phyloP scores from a whole-genome alignment of 805 yeast genomes.

The Barnettozyma vustinii region DNA sequence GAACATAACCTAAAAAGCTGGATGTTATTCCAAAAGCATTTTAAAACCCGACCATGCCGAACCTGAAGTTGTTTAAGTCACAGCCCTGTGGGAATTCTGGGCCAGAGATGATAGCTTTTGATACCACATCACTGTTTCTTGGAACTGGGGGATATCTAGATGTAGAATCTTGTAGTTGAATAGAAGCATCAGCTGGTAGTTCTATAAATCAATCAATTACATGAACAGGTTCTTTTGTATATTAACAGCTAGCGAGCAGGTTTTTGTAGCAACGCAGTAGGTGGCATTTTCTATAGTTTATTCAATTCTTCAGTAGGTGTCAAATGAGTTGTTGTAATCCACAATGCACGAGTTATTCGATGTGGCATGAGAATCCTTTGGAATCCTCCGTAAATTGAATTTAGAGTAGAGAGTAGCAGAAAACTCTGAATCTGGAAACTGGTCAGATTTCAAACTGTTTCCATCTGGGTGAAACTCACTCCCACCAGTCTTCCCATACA shows the following conservation, averaged over 20 bases:
- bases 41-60: no score
- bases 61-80: no score
- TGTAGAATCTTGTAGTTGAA: no score
- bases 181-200: neutral
- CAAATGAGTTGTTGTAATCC: slow-evolving; percentile 9
- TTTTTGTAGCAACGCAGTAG: neutral
- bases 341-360: slow-evolving; percentile 2
- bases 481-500: neutral
- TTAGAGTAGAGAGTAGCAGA: slow-evolving; percentile 12
- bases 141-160: no score
- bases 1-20: no score
- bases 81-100: no score
- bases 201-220: no score
- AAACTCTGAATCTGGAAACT: slow-evolving; percentile 5
- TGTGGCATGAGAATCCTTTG: neutral
- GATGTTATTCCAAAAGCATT: no score
- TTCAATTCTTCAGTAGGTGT: neutral
- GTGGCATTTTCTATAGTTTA: neutral
- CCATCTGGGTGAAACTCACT: neutral
- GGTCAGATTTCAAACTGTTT: neutral
- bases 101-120: no score
- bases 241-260: neutral
- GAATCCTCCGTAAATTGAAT: slow-evolving; percentile 10
- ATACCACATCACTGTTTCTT: no score
- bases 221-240: neutral